phyloP scores from a whole-genome alignment of 2,329 filamentous ascomycete genomes.

The Alternaria dauci region DNA sequence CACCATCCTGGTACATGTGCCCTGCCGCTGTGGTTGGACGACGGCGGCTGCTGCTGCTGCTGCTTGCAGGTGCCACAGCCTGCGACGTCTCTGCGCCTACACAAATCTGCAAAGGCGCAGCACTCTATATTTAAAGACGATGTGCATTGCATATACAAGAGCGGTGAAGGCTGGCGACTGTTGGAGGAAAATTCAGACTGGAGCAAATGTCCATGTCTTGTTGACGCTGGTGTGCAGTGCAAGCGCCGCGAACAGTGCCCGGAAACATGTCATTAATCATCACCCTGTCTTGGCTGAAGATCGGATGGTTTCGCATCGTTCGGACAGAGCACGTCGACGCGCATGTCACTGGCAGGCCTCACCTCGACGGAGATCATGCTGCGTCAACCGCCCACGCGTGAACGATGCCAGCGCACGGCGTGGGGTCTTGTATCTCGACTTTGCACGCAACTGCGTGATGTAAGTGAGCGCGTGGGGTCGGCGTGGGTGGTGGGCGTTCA shows the following conservation, averaged over 20 bases:
- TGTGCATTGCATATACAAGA: conserved; percentile 28
- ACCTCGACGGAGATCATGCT: conserved; percentile 13
- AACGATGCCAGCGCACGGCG: conserved; percentile 8
- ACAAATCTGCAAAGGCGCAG: conserved; percentile 34
- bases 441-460: conserved; percentile 6
- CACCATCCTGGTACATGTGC: conserved; percentile 33
- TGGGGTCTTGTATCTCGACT: conserved; percentile 18
- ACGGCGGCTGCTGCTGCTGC: conserved; percentile 18
- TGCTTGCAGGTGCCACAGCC: conserved; percentile 34
- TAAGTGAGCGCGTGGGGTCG: conserved; percentile 23
- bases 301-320: conserved; percentile 26
- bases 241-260: conserved; percentile 18
- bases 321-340: conserved; percentile 20
- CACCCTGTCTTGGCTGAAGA: conserved; percentile 41
- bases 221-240: conserved; percentile 8
- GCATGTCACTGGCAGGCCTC: conserved; percentile 18
- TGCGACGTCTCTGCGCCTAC: conserved; percentile 17
- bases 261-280: conserved; percentile 5
- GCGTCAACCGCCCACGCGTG: conserved; percentile 9
- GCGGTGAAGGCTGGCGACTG: conserved; percentile 43
- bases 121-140: conserved; percentile 41
- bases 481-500: conserved; percentile 15
- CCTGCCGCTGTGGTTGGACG: conserved; percentile 26
- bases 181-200: conserved; percentile 21
- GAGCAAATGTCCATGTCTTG: not conserved